Base-by-base conservation (phyloP, 2,329 filamentous ascomycete genomes). In the Fusarium chlamydosporum region DNA sequence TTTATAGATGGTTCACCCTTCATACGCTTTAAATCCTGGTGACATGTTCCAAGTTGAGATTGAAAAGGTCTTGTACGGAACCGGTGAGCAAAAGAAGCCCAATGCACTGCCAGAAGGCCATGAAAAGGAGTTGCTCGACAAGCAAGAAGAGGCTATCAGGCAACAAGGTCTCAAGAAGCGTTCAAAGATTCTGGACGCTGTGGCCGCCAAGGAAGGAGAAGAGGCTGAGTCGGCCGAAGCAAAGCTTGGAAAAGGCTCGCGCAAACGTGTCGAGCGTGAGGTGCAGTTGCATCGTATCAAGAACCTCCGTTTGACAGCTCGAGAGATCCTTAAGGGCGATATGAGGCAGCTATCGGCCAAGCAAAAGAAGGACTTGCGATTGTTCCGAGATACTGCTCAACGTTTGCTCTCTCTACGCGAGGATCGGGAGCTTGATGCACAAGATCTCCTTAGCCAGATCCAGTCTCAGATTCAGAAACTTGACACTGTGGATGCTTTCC, bases 31-130 rank as follows among this genome's bases (percentile, higher is more conserved):
- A 38, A 99, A 99, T 79, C 96, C 96, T 4, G 96, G 96, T 72
- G 96, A 99, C 79, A 93, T 99, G 89, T 99, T 99, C 85, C 93
- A 97, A 78, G 95, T 99, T 74, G 92, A 97, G 20, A 86, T 92
- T 35, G 93, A 97, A 38, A 89, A 91, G 73, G 96, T 99, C 58
- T 86, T 99, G 80, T 94, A 87, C 75, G 95, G 93, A 34, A 97
- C 94, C 2, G 96, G 96, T 61, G 85, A 87, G 27, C 86, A 88
- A 48, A 96, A 94, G 80, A 79, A 85, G 72, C 67, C 53, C 4
- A 59, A 74, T 53, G 58, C 68, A 20, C 58, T 63, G 13, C 65
- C 68, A n/a, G 63, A 74, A 52, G 76, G 70, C 23, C 71, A 76
- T 10, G 71, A 75, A 11, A 47, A 63, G 48, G 57, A 62, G 35